Evolutionary conservation across 2,329 filamentous ascomycete species (phyloP), one percentile per base, ranked within the genome.

Genomic region (Colletotrichum lentis): DNA sequence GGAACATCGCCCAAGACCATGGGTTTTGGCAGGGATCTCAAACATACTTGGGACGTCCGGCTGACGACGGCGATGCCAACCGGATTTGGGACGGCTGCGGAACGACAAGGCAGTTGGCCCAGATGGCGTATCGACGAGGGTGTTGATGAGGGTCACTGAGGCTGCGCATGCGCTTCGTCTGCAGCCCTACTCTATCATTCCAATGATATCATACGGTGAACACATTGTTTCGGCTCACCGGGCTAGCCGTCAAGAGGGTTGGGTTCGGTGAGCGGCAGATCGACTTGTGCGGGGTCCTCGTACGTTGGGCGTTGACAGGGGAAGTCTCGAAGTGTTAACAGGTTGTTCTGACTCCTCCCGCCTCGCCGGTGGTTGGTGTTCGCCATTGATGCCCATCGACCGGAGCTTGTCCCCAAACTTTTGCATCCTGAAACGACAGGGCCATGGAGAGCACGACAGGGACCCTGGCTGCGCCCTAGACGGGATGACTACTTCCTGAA

Each of bases 371-470:
- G 54, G 35, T 41, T 49, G 35, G 24, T 55, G 43, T 24, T 44
- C 14, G 61, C 62, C 47, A 44, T 39, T 27, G 31, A 61, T 24
- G 55, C 62, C 35, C 49, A 24, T 55, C 50, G 22, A 43, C 41
- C 37, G 49, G 54, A 56, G 65, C 65, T 55, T 65, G 65, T 65
- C 62, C 50, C 57, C 62, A 68, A 65, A 55, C 65, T 68, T 58
- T 68, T 60, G 53, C 49, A 18, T 56, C 65, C 65, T 68, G 65
- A 68, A 68, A 68, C 65, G 37, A 65, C 55, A 61, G 65, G 65
- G 65, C 50, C 65, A 35, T 56, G 49, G 44, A 35, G 8, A 60
- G 39, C 37, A 43, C 55, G 49, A 61, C 65, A 65, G 62, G 65
- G 65, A 60, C 56, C 54, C 50, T 43, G 56, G 27, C 39, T 64